phyloP scores from a whole-genome alignment of 1,284 basidiomycete species.

The Chondrostereum purpureum region DNA sequence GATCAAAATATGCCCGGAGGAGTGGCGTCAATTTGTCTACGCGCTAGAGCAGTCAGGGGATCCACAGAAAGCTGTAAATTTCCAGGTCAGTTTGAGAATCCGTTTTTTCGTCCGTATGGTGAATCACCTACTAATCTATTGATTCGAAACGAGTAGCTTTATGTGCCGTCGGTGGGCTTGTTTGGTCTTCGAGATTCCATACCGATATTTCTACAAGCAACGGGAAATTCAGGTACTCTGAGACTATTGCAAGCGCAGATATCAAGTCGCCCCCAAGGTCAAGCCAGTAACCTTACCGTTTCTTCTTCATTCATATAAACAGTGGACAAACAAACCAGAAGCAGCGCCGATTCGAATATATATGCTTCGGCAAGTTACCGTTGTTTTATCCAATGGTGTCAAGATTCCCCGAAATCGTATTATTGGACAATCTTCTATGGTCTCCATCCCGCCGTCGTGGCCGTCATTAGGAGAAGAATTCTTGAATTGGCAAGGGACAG shows the following conservation, averaged over 20 bases:
- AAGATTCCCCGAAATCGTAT: not conserved
- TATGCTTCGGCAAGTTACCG: constrained; percentile 1
- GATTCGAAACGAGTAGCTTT: too few species aligned
- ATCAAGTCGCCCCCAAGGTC: not conserved
- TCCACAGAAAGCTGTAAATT: too few species aligned
- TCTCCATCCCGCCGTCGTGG: not conserved
- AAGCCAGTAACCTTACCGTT: too few species aligned
- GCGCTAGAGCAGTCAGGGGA: too few species aligned
- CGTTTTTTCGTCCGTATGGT: too few species aligned
- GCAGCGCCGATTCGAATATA: not conserved
- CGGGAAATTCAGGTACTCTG: not conserved
- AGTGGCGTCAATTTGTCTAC: not conserved
- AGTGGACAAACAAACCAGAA: too few species aligned
- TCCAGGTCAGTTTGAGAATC: too few species aligned
- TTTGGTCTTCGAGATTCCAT: not conserved
- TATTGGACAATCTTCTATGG: not conserved
- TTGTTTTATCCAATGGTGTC: not conserved
- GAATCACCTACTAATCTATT: too few species aligned
- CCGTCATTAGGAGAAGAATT: not conserved
- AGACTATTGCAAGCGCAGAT: not conserved
- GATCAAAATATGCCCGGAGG: not conserved
- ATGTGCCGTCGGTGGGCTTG: not conserved
- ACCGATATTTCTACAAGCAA: not conserved
- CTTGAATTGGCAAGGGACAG: not conserved
- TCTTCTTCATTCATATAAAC: too few species aligned